Evolutionary conservation across 2,329 filamentous ascomycete species (phyloP).

Genomic region (Claviceps citrina): DNA sequence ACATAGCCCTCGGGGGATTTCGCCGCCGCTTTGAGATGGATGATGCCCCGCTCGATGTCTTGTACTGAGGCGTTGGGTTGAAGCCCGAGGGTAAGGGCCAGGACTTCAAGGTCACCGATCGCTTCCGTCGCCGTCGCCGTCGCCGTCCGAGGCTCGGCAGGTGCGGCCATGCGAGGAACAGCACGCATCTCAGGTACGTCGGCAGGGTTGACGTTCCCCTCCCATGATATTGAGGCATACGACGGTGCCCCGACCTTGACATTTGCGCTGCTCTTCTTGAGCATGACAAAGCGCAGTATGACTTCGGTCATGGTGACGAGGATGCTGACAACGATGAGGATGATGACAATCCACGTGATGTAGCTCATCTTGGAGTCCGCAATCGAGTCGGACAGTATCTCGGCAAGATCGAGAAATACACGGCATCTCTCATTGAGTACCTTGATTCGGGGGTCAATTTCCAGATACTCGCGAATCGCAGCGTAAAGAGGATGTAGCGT

Average conservation of each 20-base stretch:
- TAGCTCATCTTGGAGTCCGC: conserved; percentile 88
- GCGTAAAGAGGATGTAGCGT: conserved; percentile 87
- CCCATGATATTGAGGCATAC: conserved; percentile 8
- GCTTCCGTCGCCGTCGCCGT: conserved; percentile 9
- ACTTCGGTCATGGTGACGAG: conserved; percentile 84
- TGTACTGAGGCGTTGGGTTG: conserved; percentile 20
- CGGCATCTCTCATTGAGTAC: conserved; percentile 93
- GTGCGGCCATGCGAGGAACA: conserved; percentile 6
- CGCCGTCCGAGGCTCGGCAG: background rate
- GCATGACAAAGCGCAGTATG: conserved; percentile 65
- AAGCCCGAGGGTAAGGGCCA: conserved; percentile 20
- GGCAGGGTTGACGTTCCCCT: conserved; percentile 6
- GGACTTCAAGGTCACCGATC: conserved; percentile 19
- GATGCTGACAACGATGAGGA: conserved; percentile 82
- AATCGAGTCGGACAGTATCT: conserved; percentile 84
- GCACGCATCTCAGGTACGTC: conserved; percentile 9
- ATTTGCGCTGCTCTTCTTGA: conserved; percentile 24
- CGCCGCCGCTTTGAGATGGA: conserved; percentile 14
- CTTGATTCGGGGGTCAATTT: conserved; percentile 90
- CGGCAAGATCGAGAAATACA: conserved; percentile 89
- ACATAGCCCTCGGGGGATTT: background rate
- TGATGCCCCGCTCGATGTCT: conserved; percentile 20
- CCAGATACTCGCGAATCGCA: conserved; percentile 90
- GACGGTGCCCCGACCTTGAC: conserved; percentile 7
- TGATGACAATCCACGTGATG: conserved; percentile 96